These are phyloP conservation scores for Pythium phragmitis DNA, from an alignment of 352 stramenopile genomes.

Conservation along the genomic window DNA sequence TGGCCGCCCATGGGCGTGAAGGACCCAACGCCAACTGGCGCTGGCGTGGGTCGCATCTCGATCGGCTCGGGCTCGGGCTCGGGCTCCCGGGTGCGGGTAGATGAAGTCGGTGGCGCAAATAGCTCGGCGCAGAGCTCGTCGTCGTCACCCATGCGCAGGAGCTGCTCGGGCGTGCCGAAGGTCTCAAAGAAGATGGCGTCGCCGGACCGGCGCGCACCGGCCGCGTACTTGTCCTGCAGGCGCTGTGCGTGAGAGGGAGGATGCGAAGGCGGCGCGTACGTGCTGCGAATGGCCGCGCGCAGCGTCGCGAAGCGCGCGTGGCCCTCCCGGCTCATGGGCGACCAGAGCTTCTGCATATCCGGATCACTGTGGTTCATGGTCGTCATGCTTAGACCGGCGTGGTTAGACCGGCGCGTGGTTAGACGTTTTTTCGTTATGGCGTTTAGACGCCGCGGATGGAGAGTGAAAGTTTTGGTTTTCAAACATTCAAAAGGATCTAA, in stretches of 20 bases:
- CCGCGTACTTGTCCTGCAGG: conserved; percentile 51
- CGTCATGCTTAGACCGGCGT: conserved; percentile 8
- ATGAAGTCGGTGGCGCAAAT: conserved; percentile 9
- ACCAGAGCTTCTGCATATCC: conserved; percentile 27
- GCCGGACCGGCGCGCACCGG: conserved; percentile 39
- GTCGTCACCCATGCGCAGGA: conserved; percentile 31
- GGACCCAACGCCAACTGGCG: conserved; percentile 25
- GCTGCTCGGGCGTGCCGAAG: conserved; percentile 55
- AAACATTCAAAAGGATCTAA: conserved; percentile 28
- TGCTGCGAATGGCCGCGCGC: conserved; percentile 17
- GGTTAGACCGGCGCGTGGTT: conserved; percentile 1
- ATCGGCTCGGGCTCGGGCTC: conserved; percentile 16
- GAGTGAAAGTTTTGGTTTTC: conserved; percentile 13
- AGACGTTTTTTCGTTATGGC: not conserved
- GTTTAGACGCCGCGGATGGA: not conserved
- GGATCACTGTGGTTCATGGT: conserved; percentile 23
- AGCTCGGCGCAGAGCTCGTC: conserved; percentile 20
- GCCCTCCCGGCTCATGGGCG: conserved; percentile 27
- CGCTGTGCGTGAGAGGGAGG: conserved; percentile 3
- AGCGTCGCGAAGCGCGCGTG: conserved; percentile 22
- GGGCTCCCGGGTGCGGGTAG: conserved; percentile 1
- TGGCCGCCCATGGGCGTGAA: not conserved
- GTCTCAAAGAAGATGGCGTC: conserved; percentile 70
- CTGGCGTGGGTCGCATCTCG: not conserved
- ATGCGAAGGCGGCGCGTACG: conserved; percentile 5